Conservation (phyloP, 176 grass and related monocot genomes). For the Metroxylon sagu region DNA sequence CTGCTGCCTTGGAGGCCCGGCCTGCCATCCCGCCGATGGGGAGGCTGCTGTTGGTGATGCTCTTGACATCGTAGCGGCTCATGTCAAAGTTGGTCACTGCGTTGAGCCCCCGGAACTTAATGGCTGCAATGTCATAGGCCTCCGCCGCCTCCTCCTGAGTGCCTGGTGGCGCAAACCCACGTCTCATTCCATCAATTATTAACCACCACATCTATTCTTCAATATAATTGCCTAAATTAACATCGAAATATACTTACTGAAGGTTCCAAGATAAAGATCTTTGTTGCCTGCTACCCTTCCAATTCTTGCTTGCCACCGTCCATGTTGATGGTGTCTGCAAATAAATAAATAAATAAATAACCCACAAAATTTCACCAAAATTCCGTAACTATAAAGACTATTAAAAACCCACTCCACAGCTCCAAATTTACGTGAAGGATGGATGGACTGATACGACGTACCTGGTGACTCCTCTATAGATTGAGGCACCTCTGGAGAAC, state of each 20-base stretch:
- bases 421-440: too few species aligned
- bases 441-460: background rate
- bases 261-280: conserved; percentile 96
- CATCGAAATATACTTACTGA: conserved; percentile 41
- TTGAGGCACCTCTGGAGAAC: conserved; percentile 86
- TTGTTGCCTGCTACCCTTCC: conserved; percentile 95
- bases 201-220: background rate
- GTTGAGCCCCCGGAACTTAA: conserved; percentile 85
- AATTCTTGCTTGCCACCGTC: conserved; percentile 93
- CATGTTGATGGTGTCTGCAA: conserved; percentile 89
- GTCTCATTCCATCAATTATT: background rate
- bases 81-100: conserved; percentile 97
- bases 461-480: conserved; percentile 97
- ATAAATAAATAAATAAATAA: too few species aligned
- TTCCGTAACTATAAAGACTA: too few species aligned
- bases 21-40: conserved; percentile 44
- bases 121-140: conserved; percentile 89
- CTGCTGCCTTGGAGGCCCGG: conserved; percentile 31
- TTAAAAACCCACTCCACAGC: too few species aligned
- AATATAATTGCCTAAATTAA: background rate
- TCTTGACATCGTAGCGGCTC: conserved; percentile 80
- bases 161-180: conserved; percentile 20
- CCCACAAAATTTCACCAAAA: too few species aligned
- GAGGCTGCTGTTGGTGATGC: conserved; percentile 67
- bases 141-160: conserved; percentile 89